Evolutionary conservation across 352 stramenopile genomes (phyloP).

Genomic region (Phytophthora rubi): DNA sequence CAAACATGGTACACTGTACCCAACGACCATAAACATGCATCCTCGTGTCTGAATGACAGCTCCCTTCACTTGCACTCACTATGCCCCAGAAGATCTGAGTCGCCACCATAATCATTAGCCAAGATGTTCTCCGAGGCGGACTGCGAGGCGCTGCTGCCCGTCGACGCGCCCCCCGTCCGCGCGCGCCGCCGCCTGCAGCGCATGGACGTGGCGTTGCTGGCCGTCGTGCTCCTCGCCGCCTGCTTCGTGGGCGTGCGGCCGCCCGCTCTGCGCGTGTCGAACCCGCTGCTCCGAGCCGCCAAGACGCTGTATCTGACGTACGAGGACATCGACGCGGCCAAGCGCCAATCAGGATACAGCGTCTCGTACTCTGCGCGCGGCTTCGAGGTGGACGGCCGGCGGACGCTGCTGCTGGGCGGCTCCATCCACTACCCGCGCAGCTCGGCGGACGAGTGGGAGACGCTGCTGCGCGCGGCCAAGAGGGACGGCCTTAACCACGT

Average conservation of each 20-base stretch:
- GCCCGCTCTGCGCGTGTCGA: conserved; percentile 50
- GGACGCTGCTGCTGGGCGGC: conserved; percentile 66
- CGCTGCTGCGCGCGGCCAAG: conserved; percentile 66
- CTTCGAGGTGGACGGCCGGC: conserved; percentile 64
- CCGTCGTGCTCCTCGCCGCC: conserved; percentile 51
- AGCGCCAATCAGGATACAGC: conserved; percentile 54
- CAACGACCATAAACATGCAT: conserved; percentile 20
- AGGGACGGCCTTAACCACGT: conserved; percentile 79
- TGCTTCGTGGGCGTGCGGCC: conserved; percentile 59
- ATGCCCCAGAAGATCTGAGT: conserved; percentile 15
- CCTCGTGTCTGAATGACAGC: conserved; percentile 12
- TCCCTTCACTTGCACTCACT: conserved; percentile 18
- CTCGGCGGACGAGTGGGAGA: conserved; percentile 58
- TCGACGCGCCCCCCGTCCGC: conserved; percentile 13
- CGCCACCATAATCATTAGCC: not conserved
- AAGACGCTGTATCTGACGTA: conserved; percentile 59
- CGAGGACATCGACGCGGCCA: conserved; percentile 49
- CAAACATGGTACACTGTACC: conserved; percentile 23
- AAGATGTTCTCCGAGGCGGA: conserved; percentile 32
- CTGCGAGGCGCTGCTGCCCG: conserved; percentile 31
- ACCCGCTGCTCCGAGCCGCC: conserved; percentile 33
- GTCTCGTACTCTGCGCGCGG: conserved; percentile 56
- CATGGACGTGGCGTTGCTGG: conserved; percentile 57
- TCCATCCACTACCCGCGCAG: conserved; percentile 75
- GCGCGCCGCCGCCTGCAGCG: conserved; percentile 42